Conservation (phyloP, 2,329 filamentous ascomycete genomes). For the Cladophialophora psammophila region DNA sequence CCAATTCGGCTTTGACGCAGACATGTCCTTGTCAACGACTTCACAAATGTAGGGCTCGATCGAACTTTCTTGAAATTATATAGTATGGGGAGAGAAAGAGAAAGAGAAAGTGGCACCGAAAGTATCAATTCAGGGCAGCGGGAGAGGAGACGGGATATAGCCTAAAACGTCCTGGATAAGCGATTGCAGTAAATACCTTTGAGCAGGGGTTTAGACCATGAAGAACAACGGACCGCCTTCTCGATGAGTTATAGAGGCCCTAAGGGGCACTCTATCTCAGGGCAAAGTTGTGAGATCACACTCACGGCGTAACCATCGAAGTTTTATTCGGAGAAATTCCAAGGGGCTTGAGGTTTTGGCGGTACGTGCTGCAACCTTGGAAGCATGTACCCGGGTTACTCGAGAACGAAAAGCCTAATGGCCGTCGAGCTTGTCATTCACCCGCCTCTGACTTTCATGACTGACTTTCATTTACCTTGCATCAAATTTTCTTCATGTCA, state of each 20-base stretch:
- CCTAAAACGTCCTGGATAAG: neutral
- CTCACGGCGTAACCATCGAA: slow-evolving; percentile 6
- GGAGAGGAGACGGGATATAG: neutral
- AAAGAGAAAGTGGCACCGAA: neutral
- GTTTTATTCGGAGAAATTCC: slow-evolving; percentile 23
- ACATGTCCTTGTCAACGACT: slow-evolving; percentile 19
- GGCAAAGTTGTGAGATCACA: slow-evolving; percentile 5
- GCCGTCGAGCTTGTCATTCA: too few species aligned
- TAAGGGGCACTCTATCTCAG: neutral
- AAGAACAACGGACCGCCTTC: slow-evolving; percentile 23
- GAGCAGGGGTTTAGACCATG: neutral
- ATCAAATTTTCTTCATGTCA: too few species aligned
- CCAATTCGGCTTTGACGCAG: slow-evolving; percentile 34
- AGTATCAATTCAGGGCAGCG: neutral
- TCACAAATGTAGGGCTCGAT: neutral
- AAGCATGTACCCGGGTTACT: neutral
- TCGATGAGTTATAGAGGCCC: slow-evolving; percentile 4
- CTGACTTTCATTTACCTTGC: too few species aligned
- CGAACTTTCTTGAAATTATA: neutral
- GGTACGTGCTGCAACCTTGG: neutral
- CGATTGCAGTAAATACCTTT: slow-evolving; percentile 1
- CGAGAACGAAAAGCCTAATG: too few species aligned
- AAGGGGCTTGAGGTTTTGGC: neutral
- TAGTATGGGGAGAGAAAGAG: neutral
- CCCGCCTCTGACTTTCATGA: too few species aligned